Evolutionary conservation across 1,139 yeast genomes (phyloP).

Genomic region (Yamadazyma dendronema): DNA sequence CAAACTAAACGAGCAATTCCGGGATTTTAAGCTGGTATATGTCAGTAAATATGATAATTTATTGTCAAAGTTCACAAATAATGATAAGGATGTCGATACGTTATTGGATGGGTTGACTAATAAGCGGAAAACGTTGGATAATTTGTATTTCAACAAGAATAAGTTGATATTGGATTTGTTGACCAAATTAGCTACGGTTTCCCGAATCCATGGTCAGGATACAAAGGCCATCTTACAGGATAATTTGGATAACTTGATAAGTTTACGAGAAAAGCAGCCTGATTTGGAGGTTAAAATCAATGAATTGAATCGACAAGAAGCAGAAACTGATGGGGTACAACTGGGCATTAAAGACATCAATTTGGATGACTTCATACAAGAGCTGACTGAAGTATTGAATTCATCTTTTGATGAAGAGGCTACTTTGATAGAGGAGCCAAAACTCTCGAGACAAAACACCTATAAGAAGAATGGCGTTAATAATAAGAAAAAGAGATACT

Average conservation of each 20-base stretch:
- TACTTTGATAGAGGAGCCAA: slow-evolving; percentile 28
- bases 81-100: slow-evolving; percentile 47
- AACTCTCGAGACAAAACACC: slow-evolving; percentile 26
- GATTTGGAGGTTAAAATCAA: slow-evolving; percentile 32
- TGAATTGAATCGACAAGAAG: slow-evolving; percentile 8
- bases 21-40: slow-evolving; percentile 37
- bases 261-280: slow-evolving; percentile 34
- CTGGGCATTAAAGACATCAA: slow-evolving; percentile 24
- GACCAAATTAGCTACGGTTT: slow-evolving; percentile 41
- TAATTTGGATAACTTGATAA: slow-evolving; percentile 28
- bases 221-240: slow-evolving; percentile 35
- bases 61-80: slow-evolving; percentile 26
- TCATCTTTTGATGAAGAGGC: slow-evolving; percentile 39
- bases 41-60: slow-evolving; percentile 29
- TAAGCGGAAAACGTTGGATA: slow-evolving; percentile 43
- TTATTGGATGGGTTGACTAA: slow-evolving; percentile 42
- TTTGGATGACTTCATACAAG: slow-evolving; percentile 33
- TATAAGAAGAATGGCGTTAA: slow-evolving; percentile 24
- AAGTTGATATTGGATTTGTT: slow-evolving; percentile 45
- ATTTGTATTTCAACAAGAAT: slow-evolving; percentile 47
- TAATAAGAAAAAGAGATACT: slow-evolving; percentile 27
- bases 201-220: slow-evolving; percentile 51
- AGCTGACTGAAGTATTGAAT: slow-evolving; percentile 34
- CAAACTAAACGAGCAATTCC: slow-evolving; percentile 29
- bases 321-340: slow-evolving; percentile 13